phyloP scores from a whole-genome alignment of 805 yeast species.

The Spathaspora gorwiae region DNA sequence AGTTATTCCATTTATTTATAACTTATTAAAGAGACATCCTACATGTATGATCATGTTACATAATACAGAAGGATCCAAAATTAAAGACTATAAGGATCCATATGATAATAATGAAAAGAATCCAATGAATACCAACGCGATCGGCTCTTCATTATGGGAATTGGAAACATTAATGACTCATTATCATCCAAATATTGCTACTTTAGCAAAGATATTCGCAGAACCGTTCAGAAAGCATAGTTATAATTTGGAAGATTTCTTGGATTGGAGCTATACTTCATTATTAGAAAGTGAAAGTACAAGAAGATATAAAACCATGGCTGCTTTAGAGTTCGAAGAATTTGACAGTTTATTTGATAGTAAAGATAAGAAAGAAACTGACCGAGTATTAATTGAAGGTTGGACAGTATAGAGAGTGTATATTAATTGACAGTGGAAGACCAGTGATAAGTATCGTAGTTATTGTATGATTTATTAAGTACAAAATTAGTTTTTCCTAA shows the following conservation, averaged over 20 bases:
- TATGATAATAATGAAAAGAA: slow-evolving; percentile 59
- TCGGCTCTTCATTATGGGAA: slow-evolving; percentile 91
- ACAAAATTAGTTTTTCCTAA: slow-evolving; percentile 15
- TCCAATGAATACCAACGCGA: slow-evolving; percentile 76
- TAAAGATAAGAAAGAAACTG: slow-evolving; percentile 9
- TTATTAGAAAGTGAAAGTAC: slow-evolving; percentile 58
- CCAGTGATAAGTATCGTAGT: no score
- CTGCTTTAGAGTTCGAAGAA: slow-evolving; percentile 72
- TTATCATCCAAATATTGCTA: slow-evolving; percentile 93
- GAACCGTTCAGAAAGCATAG: slow-evolving; percentile 87
- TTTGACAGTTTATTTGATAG: slow-evolving; percentile 35
- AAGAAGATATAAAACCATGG: slow-evolving; percentile 64
- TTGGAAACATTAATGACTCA: slow-evolving; percentile 72
- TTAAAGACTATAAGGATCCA: slow-evolving; percentile 50
- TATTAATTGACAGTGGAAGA: no score
- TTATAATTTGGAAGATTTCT: slow-evolving; percentile 89
- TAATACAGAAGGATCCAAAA: slow-evolving; percentile 26
- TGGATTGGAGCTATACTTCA: slow-evolving; percentile 81
- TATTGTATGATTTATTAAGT: not conserved
- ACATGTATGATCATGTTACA: slow-evolving; percentile 90
- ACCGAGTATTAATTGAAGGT: slow-evolving; percentile 20
- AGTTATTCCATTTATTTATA: slow-evolving; percentile 86
- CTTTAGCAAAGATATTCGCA: slow-evolving; percentile 79
- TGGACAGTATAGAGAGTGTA: slow-evolving; percentile 19
- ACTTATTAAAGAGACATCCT: slow-evolving; percentile 85